A percentile compares a stretch with the other conserved stretches of the same genome.
Evolutionary conservation across 2,329 filamentous ascomycete species (phyloP).

Genomic region (Hortaea werneckii): DNA sequence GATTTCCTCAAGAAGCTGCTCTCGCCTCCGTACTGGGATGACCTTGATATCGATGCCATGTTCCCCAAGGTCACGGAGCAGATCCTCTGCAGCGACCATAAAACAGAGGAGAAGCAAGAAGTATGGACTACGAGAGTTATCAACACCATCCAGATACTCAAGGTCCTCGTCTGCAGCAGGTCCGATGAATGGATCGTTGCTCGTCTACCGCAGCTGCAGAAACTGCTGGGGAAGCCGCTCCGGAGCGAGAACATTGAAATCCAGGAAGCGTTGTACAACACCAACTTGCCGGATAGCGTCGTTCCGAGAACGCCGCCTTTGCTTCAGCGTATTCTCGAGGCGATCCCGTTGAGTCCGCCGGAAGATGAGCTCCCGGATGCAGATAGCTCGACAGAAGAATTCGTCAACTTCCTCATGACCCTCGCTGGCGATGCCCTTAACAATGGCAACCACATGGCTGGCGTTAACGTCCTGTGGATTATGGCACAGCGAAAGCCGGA

Average conservation of each 20-base stretch:
- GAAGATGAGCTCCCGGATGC: slow-evolving; percentile 61
- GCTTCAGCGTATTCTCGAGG: slow-evolving; percentile 73
- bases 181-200: slow-evolving; percentile 81
- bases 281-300: slow-evolving; percentile 58
- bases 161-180: slow-evolving; percentile 80
- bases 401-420: slow-evolving; percentile 73
- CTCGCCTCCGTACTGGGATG: slow-evolving; percentile 80
- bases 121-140: slow-evolving; percentile 78
- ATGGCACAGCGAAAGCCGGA: slow-evolving; percentile 74
- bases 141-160: slow-evolving; percentile 86
- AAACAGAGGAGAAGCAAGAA: slow-evolving; percentile 45
- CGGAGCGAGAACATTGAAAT: slow-evolving; percentile 84
- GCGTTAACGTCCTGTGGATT: slow-evolving; percentile 89
- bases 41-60: slow-evolving; percentile 73
- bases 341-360: slow-evolving; percentile 69
- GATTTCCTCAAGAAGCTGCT: slow-evolving; percentile 73
- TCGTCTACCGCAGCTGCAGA: slow-evolving; percentile 69
- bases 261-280: slow-evolving; percentile 78
- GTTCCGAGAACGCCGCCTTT: slow-evolving; percentile 57
- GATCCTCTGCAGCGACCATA: slow-evolving; percentile 64
- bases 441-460: slow-evolving; percentile 69
- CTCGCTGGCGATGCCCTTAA: slow-evolving; percentile 74
- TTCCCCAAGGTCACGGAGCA: slow-evolving; percentile 84
- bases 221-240: slow-evolving; percentile 78
- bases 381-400: slow-evolving; percentile 69